Evolutionary conservation across 768 basidiomycete genomes (phyloP), one percentile per base, ranked within the genome.

Genomic region (Hericium alpestre): DNA sequence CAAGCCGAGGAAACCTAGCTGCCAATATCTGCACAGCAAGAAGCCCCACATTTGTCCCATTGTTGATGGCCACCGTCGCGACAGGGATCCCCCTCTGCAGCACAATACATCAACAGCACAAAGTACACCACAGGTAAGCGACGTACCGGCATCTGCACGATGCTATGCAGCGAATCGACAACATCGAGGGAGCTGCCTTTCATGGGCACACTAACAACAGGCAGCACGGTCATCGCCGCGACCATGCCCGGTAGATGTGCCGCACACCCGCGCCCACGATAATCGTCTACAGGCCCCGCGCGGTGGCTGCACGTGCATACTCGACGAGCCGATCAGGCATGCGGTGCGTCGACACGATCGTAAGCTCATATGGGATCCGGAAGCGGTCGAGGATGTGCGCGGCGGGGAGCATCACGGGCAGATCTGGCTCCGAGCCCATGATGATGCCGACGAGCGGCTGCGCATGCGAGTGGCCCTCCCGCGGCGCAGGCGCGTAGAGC

Each of bases 181-280:
- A 96, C 96, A 68, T 96, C 94, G 12, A 98, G 76, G 0, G 84
- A 78, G 68, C 91, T 93, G 11, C 91, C 94, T 68, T 93, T 96
- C 56, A 99, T 95, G 2, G 96, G 96, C 0, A 99, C 96, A 12
- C 96, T 95, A 37, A 99, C 82, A 0, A 99, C 92, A 0, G 96
- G 95, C 53, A 98, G 69, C 2, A 84, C 76, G 0, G 93, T 95
- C 86, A 96, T 84, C 18, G 90, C 86, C 6, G 95, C 96, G 1
- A 97, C 92, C 96, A 99, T 99, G 0, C 96, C 96, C 0, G 96
- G 96, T 1, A 99, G 73, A 73, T 99, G 96, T 3, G 95, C 96
- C 1, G 95, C 95, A 0, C 96, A 95, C 96, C 95, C 7, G 96
- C 96, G 6, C 95, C 95, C 1, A 95, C 95, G 47, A 99, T 86